Base-by-base conservation (phyloP, 352 stramenopile genomes). In the Globisporangium abappressorium region DNA sequence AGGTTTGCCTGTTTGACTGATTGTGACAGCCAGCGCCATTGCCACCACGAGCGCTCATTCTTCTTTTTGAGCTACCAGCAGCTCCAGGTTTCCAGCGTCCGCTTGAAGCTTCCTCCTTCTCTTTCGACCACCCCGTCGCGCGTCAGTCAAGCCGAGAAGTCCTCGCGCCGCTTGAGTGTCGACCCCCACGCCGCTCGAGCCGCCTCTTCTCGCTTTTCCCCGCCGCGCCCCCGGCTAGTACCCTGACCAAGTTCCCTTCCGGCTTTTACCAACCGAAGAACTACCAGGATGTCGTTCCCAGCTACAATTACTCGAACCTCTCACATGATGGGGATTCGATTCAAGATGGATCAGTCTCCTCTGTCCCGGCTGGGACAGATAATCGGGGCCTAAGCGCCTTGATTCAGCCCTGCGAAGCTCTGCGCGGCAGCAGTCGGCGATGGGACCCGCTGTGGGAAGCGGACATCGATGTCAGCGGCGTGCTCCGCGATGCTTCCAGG, bases 211-310 rank as follows among this genome's bases (percentile, higher is more conserved):
- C 74, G 80, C 69, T 69, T 79, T 76, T 69, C 64, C 49, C 71
- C 69, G 71, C 69, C 71, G 69, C 58, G 62, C 20, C 46, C 22
- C 49, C 49, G 64, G 66, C 61, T 36, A 41, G 49, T 70, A 80
- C 63, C 74, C 74, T 80, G 74, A 73, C 54, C 66, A 46, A 78
- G 63, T 74, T 71, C 57, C 69, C 74, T 55, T 70, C 69, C 68
- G 71, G 71, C 70, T 67, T 80, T 62, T 80, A 76, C 62, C 62
- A 78, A 72, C 74, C 74, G 61, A 80, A 80, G 66, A 74, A 78
- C 69, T 71, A 75, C 62, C 65, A 70, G 34, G 62, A 79, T 77
- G 70, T 70, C 9, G 15, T 68, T 66, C 66, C 34, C 34, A 41
- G 34, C 34, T 14, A 14, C 34, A 41, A 69, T 62, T 66, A 74